phyloP scores from a whole-genome alignment of 1,284 basidiomycete genomes.

The Ceraceosorus bombacis region DNA sequence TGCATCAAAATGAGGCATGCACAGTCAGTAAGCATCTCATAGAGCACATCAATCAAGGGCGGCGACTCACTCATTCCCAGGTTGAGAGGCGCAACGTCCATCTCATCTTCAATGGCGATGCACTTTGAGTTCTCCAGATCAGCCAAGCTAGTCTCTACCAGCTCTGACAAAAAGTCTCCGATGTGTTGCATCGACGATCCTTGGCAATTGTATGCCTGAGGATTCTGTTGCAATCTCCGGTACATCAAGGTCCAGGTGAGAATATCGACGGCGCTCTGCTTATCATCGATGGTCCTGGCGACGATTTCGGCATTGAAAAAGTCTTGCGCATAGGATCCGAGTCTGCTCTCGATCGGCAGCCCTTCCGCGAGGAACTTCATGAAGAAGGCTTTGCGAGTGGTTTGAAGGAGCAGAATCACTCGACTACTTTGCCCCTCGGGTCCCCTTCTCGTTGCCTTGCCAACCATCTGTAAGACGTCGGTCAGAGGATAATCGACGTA shows the following conservation, averaged over 20 bases:
- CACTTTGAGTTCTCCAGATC: constrained; percentile 91
- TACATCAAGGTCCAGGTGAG: constrained; percentile 95
- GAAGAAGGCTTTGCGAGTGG: constrained; percentile 90
- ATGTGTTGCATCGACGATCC: constrained; percentile 42
- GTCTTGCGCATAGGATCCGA: constrained; percentile 63
- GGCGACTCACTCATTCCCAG: constrained; percentile 29
- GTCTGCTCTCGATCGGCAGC: constrained; percentile 82
- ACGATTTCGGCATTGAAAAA: constrained; percentile 98
- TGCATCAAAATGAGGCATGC: not conserved
- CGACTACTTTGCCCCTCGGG: constrained; percentile 59
- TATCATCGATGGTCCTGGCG: constrained; percentile 83
- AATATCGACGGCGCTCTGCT: constrained; percentile 58
- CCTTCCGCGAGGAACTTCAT: constrained; percentile 97
- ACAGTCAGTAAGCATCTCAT: not conserved
- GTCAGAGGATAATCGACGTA: constrained; percentile 97
- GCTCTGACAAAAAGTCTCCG: constrained; percentile 63
- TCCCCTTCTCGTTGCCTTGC: constrained; percentile 68
- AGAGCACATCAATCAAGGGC: not conserved
- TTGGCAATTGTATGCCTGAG: constrained; percentile 47
- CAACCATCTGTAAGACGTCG: constrained; percentile 98
- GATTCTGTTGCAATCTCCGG: constrained; percentile 85
- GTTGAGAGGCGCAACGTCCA: constrained; percentile 51
- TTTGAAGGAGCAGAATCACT: constrained; percentile 92
- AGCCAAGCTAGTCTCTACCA: constrained; percentile 84
- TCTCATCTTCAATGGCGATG: constrained; percentile 69